Percentiles rank a stretch among this genome's conserved stretches.
Evolutionary conservation across 2,329 filamentous ascomycete genomes (phyloP).

Genomic region (Zalaria sp.): DNA sequence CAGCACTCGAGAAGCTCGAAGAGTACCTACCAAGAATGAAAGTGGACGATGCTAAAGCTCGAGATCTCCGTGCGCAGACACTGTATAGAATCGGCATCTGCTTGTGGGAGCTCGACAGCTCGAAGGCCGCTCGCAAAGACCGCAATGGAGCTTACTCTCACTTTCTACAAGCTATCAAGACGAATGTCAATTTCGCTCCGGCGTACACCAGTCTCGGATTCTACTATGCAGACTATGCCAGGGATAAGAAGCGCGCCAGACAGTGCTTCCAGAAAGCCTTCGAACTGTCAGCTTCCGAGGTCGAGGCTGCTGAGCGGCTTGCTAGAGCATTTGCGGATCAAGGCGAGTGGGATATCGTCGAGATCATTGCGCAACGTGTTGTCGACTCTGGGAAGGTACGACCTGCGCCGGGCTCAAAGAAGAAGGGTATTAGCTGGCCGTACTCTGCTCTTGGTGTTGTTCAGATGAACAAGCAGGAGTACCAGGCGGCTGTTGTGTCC

Average conservation of each 20-base stretch:
- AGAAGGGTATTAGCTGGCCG: slow-evolving; percentile 89
- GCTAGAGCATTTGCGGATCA: slow-evolving; percentile 77
- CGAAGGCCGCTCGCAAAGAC: slow-evolving; percentile 60
- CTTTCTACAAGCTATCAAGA: slow-evolving; percentile 73
- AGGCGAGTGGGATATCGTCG: slow-evolving; percentile 92
- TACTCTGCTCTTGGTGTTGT: slow-evolving; percentile 88
- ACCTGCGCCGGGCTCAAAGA: slow-evolving; percentile 82
- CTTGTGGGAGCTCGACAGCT: slow-evolving; percentile 70
- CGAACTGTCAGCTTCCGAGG: slow-evolving; percentile 76
- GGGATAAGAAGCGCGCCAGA: slow-evolving; percentile 73
- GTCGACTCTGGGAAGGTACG: slow-evolving; percentile 90
- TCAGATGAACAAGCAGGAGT: slow-evolving; percentile 88
- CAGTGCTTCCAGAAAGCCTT: slow-evolving; percentile 94
- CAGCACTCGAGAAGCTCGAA: slow-evolving; percentile 56
- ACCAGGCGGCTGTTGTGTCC: slow-evolving; percentile 72
- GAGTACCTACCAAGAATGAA: slow-evolving; percentile 52
- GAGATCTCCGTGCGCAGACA: slow-evolving; percentile 69
- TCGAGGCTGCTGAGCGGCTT: slow-evolving; percentile 74
- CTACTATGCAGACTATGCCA: slow-evolving; percentile 83
- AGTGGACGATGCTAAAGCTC: slow-evolving; percentile 42
- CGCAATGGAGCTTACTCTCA: slow-evolving; percentile 70
- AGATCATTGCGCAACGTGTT: slow-evolving; percentile 78
- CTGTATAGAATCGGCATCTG: slow-evolving; percentile 80
- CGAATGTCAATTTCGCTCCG: slow-evolving; percentile 74
- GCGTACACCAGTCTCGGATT: slow-evolving; percentile 83